Evolutionary conservation across 345 rosid genomes (phyloP).

Genomic region (Eucalyptus fibrosa): DNA sequence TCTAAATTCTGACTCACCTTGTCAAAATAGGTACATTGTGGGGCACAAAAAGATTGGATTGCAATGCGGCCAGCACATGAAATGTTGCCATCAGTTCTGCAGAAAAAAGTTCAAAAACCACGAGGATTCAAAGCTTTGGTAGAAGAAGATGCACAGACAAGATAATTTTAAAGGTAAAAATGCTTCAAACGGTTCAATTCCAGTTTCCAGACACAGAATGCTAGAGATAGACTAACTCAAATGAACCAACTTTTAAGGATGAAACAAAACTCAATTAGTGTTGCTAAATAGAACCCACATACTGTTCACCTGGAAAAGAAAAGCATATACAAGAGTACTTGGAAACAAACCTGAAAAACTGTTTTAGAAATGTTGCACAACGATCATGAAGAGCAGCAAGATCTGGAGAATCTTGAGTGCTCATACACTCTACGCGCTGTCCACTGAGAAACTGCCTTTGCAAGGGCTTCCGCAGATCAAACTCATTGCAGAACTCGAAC

Average conservation of each 20-base stretch:
- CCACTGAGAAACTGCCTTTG: constrained; percentile 58
- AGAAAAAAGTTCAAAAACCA: background rate
- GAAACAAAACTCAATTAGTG: background rate
- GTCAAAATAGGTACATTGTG: constrained; percentile 60
- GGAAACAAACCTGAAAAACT: constrained; percentile 38
- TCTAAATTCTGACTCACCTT: constrained; percentile 16
- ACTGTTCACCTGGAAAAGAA: background rate
- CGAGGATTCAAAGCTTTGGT: background rate
- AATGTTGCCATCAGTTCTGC: constrained; percentile 18
- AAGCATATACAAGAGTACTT: background rate
- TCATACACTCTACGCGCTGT: constrained; percentile 55
- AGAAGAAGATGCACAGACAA: background rate
- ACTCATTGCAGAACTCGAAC: constrained; percentile 62
- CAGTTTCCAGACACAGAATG: background rate
- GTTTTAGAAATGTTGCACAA: constrained; percentile 53
- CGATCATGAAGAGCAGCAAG: constrained; percentile 38
- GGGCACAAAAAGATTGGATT: constrained; percentile 85
- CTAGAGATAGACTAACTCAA: background rate
- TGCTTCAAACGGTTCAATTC: background rate
- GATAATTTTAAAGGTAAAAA: background rate
- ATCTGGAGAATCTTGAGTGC: constrained; percentile 47
- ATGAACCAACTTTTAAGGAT: background rate
- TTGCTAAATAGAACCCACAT: background rate
- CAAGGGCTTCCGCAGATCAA: constrained; percentile 91
- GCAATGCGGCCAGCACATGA: constrained; percentile 57